Evolutionary conservation across 768 basidiomycete species (phyloP).

Genomic region (Tricholoma hemisulphureum): DNA sequence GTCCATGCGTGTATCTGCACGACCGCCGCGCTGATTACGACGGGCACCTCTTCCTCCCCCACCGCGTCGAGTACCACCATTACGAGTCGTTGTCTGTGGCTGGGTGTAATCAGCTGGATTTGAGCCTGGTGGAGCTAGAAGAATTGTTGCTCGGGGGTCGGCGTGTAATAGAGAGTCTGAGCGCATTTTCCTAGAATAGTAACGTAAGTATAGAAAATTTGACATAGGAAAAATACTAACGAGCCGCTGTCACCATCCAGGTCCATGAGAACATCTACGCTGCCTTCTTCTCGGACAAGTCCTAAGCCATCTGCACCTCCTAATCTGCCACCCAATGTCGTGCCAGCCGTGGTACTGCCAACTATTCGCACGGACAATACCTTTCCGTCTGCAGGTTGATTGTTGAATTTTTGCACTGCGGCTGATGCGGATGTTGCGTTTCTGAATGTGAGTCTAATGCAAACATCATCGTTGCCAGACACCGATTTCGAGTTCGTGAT

Average conservation of each 20-base stretch:
- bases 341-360: constrained; percentile 48
- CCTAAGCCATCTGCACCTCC: constrained; percentile 54
- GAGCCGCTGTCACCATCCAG: constrained; percentile 46
- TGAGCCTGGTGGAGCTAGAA: constrained; percentile 66
- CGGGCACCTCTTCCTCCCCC: constrained; percentile 39
- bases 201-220: not conserved
- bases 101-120: constrained; percentile 53
- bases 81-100: constrained; percentile 27
- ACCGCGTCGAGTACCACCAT: constrained; percentile 30
- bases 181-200: constrained; percentile 70
- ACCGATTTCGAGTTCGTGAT: constrained; percentile 50
- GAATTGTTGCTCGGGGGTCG: constrained; percentile 65
- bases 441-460: constrained; percentile 75
- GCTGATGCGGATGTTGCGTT: constrained; percentile 55
- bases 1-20: constrained; percentile 48
- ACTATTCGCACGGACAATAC: constrained; percentile 64
- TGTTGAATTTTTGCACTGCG: constrained; percentile 74
- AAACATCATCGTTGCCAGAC: constrained; percentile 39
- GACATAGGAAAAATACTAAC: constrained; percentile 40
- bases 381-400: constrained; percentile 80
- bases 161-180: constrained; percentile 69
- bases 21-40: constrained; percentile 26
- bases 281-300: constrained; percentile 50
- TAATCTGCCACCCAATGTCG: constrained; percentile 56
- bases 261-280: constrained; percentile 63